Evolutionary conservation across 768 basidiomycete genomes (phyloP).

Genomic region (Lactifluus pinguis): DNA sequence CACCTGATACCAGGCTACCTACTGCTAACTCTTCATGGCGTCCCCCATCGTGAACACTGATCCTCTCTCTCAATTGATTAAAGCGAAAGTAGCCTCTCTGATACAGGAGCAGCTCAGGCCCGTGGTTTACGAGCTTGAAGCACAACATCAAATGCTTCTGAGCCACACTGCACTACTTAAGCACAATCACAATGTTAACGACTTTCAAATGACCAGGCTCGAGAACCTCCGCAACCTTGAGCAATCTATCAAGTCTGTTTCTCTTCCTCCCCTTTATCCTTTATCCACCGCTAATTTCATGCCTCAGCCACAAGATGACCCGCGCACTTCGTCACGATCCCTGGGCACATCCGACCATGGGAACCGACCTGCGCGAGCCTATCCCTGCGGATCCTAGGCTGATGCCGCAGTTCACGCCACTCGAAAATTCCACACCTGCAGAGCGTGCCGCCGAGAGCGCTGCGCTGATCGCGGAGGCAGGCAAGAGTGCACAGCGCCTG

Average conservation of each 20-base stretch:
- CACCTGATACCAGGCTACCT: not conserved
- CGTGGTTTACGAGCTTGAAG: conserved; percentile 4
- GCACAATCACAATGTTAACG: conserved; percentile 10
- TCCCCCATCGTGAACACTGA: not conserved
- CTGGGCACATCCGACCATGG: conserved; percentile 7
- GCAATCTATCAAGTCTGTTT: conserved; percentile 12
- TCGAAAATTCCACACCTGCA: not conserved
- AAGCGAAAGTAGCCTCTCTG: not conserved
- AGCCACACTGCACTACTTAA: not conserved
- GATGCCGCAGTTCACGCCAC: not conserved
- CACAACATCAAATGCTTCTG: not conserved
- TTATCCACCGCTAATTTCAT: not conserved
- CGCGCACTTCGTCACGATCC: conserved; percentile 2
- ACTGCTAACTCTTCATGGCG: not conserved
- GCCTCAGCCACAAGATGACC: conserved; percentile 4
- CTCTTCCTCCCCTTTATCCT: not conserved
- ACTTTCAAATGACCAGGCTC: conserved; percentile 7
- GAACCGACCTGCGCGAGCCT: conserved; percentile 14
- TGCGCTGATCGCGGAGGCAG: conserved; percentile 3
- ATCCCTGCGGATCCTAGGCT: conserved; percentile 7
- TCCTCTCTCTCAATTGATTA: conserved; percentile 2
- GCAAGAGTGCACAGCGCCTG: not conserved
- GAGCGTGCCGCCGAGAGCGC: conserved; percentile 4
- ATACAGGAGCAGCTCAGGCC: conserved; percentile 12
- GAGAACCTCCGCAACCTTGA: conserved; percentile 12